Conservation (phyloP, 176 grass and related monocot species). For the Ensete ventricosum region DNA sequence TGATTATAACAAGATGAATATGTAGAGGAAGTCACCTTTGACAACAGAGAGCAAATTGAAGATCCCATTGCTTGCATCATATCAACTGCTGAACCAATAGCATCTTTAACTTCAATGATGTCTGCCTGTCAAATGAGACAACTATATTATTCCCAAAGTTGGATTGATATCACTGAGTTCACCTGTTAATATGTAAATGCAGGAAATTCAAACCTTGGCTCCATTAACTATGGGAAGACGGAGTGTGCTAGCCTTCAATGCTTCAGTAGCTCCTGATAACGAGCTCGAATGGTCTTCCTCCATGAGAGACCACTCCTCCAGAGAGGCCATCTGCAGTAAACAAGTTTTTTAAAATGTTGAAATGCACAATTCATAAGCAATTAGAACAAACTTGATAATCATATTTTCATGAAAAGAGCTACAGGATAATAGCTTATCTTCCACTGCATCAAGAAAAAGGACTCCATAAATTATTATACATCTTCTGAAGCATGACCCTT, state of each 20-base stretch:
- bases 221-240: constrained; percentile 86
- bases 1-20: neutral
- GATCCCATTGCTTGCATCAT: constrained; percentile 79
- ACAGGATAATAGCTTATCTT: too few species aligned
- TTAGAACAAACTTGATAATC: neutral
- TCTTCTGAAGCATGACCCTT: too few species aligned
- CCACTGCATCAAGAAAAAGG: too few species aligned
- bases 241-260: constrained; percentile 90
- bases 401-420: too few species aligned
- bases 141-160: constrained; percentile 4
- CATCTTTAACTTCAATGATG: constrained; percentile 63
- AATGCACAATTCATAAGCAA: neutral
- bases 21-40: constrained; percentile 42
- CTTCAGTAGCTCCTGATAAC: constrained; percentile 69
- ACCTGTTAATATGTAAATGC: constrained; percentile 7
- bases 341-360: neutral
- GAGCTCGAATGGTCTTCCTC: constrained; percentile 80
- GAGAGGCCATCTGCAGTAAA: constrained; percentile 53
- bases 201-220: constrained; percentile 57
- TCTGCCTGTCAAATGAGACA: constrained; percentile 48
- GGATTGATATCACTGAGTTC: constrained; percentile 7
- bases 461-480: too few species aligned
- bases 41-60: constrained; percentile 60
- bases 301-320: constrained; percentile 76
- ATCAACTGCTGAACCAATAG: constrained; percentile 62